These are phyloP conservation scores for baker's yeast (Saccharomyces cerevisiae) DNA, from an alignment of 805 yeast genomes.

Conservation along the genomic window DNA sequence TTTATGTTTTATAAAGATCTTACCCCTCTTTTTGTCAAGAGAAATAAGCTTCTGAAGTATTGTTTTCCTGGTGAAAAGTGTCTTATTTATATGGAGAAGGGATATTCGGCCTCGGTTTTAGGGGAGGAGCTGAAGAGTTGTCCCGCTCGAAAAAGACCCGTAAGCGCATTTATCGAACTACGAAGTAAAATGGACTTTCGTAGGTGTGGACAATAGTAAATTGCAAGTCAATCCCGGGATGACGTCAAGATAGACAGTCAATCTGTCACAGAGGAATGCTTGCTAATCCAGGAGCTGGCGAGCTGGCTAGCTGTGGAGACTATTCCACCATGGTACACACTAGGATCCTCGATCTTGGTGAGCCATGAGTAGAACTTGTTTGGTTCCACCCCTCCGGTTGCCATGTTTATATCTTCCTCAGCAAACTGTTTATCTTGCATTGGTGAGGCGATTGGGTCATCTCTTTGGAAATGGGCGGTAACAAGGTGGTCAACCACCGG, in stretches of 20 bases:
- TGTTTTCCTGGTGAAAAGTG: not conserved
- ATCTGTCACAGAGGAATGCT: not conserved
- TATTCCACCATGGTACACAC: not conserved
- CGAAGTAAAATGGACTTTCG: not conserved
- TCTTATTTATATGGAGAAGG: not conserved
- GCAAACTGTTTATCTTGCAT: not conserved
- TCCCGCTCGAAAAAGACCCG: not conserved
- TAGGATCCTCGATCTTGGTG: conserved; percentile 3
- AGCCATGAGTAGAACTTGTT: conserved; percentile 6
- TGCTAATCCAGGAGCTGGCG: not conserved
- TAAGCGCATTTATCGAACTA: not conserved
- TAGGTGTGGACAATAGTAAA: not conserved
- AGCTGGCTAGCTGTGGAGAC: conserved; percentile 1
- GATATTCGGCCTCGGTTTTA: not conserved
- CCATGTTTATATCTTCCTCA: conserved; percentile 10
- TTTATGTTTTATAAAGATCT: not conserved
- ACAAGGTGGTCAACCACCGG: conserved; percentile 51
- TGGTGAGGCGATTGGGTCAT: not conserved
- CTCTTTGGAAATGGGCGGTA: not conserved
- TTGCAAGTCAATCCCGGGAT: not conserved
- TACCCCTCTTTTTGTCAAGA: not conserved
- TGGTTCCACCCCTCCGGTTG: conserved; percentile 3
- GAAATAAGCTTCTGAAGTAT: not conserved
- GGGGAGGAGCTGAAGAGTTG: not conserved
- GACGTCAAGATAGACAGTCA: not conserved